Evolutionary conservation across 2,329 filamentous ascomycete species (phyloP), one percentile per base, ranked within the genome.

Genomic region (Penicillium crustosum): DNA sequence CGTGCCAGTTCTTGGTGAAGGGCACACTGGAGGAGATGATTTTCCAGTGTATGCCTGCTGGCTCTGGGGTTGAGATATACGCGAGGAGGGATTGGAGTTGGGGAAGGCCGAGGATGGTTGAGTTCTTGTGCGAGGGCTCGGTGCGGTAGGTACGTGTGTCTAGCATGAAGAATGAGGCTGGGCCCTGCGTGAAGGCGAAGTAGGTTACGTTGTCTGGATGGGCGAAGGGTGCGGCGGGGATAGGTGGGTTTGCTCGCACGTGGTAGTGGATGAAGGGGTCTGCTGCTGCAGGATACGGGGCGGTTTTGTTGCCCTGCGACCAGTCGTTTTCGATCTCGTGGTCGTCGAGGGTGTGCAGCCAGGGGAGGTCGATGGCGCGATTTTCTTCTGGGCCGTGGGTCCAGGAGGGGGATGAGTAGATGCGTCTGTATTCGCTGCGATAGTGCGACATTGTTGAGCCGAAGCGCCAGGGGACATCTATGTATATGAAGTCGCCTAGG

Each of bases 351-450:
- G 96, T 93, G 70, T 99, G 94, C 44, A 97, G 91, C 94, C 94
- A 99, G 67, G 93, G 95, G n/a, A 97, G 79, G 49, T 74, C 67
- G 25, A 75, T 71, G 25, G 73, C 69, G 55, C 91, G 87, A 65
- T 89, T 82, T 0, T 86, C 86, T 12, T 90, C 86, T 0, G 86
- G 79, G 1, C 84, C 58, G 15, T 38, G 31, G 4, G 62, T 81
- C 94, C 94, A 99, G 63, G 96, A 93, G 0, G 93, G 93, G 2
- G 93, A 96, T 0, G 91, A 89, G 70, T 99, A 99, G n/a, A 97
- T 88, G 67, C 95, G 91, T 21, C 93, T 88, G 71, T 99, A 99
- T 71, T 97, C 92, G 70, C 91, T 86, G 49, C 93, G 86, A 73
- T 97, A 99, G 68, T 92, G 86, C 53, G 90, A 86, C 1, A 82